Evolutionary conservation across 768 basidiomycete species (phyloP), one percentile per base, ranked within the genome.

Genomic region (Lentinula edodes): DNA sequence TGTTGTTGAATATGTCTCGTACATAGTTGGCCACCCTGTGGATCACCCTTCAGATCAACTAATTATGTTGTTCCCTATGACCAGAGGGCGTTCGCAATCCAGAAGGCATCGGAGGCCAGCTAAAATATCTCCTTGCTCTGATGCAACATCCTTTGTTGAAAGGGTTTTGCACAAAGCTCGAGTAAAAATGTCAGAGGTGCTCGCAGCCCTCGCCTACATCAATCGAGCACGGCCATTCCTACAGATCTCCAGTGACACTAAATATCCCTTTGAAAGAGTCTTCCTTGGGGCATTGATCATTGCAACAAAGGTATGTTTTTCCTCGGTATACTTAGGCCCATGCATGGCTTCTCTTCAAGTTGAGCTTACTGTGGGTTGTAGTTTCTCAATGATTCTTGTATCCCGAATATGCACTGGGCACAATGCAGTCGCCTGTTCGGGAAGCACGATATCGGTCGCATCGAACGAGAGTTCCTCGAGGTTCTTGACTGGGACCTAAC

Each of bases 381-480:
- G 85, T 94, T 93, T 70, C 77, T 90, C 43, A 93, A 95, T 71
- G 93, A 95, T 71, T 92, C 89, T 13, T 91, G 90, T 28, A 81
- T 93, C 12, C 93, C 93, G 80, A 94, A 94, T 74, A 80, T 90
- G 54, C 91, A 94, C 72, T 94, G 92, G 92, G 88, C 89, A 6
- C 77, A 88, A 18, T 90, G 88, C 73, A 90, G 89, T 0, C 86
- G 87, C 38, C 85, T 91, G 36, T 91, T 91, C 70, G 88, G 89
- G 66, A 90, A 89, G 71, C 83, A 88, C 41, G 90, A 91, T 67
- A 82, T 90, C 28, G 88, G 88, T 50, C 83, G 89, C 65, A 90
- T 91, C 69, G 89, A 91, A 73, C 83, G 90, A 68, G 90, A 91
- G 73, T 90, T 89, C 72, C 81, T 91, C 53, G 87, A 88, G 63